Evolutionary conservation across 2,329 filamentous ascomycete genomes (phyloP).

Genomic region (Claviceps lovelessii): DNA sequence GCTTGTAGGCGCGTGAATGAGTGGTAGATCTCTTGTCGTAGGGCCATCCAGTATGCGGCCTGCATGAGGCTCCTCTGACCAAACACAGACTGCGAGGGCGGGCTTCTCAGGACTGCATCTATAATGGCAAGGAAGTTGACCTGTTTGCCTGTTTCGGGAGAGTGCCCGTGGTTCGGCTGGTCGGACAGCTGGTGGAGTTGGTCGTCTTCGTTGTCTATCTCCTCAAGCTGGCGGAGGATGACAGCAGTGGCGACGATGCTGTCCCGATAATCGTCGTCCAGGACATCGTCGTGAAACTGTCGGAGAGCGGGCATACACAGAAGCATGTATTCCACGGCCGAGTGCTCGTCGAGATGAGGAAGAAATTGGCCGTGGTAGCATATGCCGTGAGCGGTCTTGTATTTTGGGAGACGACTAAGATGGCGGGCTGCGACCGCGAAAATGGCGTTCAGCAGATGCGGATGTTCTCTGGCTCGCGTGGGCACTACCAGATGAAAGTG

Average conservation of each 20-base stretch:
- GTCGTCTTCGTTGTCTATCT: constrained; percentile 26
- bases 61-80: constrained; percentile 22
- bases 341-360: constrained; percentile 20
- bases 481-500: constrained; percentile 27
- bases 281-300: constrained; percentile 21
- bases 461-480: constrained; percentile 19
- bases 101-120: constrained; percentile 24
- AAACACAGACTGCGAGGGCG: constrained; percentile 23
- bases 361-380: constrained; percentile 24
- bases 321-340: constrained; percentile 26
- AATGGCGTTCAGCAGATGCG: constrained; percentile 25
- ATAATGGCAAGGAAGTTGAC: constrained; percentile 28
- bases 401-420: constrained; percentile 23
- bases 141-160: constrained; percentile 7
- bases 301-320: constrained; percentile 25
- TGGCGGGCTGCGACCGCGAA: constrained; percentile 26
- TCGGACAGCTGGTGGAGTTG: not conserved
- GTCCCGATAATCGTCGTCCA: constrained; percentile 25
- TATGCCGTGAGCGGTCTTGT: constrained; percentile 21
- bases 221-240: constrained; percentile 26
- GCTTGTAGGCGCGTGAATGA: constrained; percentile 24
- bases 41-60: constrained; percentile 27
- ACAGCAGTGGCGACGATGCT: constrained; percentile 27
- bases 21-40: constrained; percentile 27
- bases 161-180: not conserved